phyloP scores from a whole-genome alignment of 1,284 basidiomycete species.

The Fomitopsis palustris region DNA sequence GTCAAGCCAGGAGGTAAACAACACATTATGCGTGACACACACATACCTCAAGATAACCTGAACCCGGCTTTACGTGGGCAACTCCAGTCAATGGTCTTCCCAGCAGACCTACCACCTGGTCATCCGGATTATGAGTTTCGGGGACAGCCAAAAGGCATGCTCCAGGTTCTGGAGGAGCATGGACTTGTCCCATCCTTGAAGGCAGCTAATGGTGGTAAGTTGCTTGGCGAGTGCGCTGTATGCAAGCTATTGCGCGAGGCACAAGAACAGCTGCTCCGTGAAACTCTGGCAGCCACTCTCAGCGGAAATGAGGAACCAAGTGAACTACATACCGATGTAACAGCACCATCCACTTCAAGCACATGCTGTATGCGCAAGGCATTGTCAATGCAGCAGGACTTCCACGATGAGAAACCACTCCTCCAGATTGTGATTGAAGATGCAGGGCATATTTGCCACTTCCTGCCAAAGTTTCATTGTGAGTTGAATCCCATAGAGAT shows the following conservation, averaged over 20 bases:
- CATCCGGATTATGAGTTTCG: slow-evolving; percentile 22
- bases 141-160: slow-evolving; percentile 22
- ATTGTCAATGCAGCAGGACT: slow-evolving; percentile 32
- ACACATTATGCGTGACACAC: slow-evolving; percentile 26
- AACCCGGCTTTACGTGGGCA: slow-evolving; percentile 9
- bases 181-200: neutral
- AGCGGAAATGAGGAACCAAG: too few species aligned
- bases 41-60: slow-evolving; percentile 22
- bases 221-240: too few species aligned
- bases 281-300: too few species aligned
- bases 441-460: slow-evolving; percentile 25
- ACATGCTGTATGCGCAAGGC: slow-evolving; percentile 22
- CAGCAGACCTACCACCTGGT: slow-evolving; percentile 10
- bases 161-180: neutral
- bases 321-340: too few species aligned
- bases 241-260: too few species aligned
- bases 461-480: slow-evolving; percentile 19
- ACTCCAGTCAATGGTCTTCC: slow-evolving; percentile 30
- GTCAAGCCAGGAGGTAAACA: slow-evolving; percentile 35
- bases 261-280: too few species aligned
- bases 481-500: slow-evolving; percentile 31
- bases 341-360: neutral
- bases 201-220: too few species aligned
- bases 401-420: slow-evolving; percentile 29
- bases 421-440: slow-evolving; percentile 19